Evolutionary conservation across 768 basidiomycete species (phyloP).

Genomic region (Suillus decipiens): DNA sequence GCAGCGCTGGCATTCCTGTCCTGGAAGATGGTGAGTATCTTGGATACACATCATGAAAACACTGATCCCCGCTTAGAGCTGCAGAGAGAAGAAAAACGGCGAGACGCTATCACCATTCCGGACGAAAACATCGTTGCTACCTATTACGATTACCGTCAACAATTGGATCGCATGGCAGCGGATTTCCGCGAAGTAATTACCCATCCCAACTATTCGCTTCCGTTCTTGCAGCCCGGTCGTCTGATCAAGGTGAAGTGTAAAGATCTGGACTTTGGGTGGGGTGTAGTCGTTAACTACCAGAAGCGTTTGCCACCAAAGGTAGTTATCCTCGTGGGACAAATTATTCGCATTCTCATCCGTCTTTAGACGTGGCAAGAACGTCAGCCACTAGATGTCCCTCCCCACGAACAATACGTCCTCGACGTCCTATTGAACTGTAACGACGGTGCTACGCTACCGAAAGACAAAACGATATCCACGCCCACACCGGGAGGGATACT

Average conservation of each 20-base stretch:
- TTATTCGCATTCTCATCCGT: neutral
- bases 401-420: conserved; percentile 90
- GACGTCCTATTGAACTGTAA: conserved; percentile 89
- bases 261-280: conserved; percentile 95
- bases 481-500: conserved; percentile 69
- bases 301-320: conserved; percentile 87
- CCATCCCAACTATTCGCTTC: conserved; percentile 92
- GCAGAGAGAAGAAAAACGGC: conserved; percentile 65
- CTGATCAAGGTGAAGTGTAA: conserved; percentile 90
- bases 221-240: conserved; percentile 90
- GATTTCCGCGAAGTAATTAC: conserved; percentile 94
- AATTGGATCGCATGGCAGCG: conserved; percentile 83
- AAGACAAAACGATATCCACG: conserved; percentile 54
- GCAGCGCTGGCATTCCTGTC: conserved; percentile 83
- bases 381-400: conserved; percentile 62
- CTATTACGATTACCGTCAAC: conserved; percentile 92
- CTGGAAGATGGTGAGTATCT: conserved; percentile 72
- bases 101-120: conserved; percentile 67
- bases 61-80: conserved; percentile 56
- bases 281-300: conserved; percentile 88
- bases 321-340: conserved; percentile 11
- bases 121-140: conserved; percentile 83
- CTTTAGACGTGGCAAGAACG: conserved; percentile 65
- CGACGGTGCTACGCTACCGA: conserved; percentile 56
- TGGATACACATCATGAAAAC: neutral